Base-by-base conservation (phyloP, 139 green algal species). In the Chlorella sp. region DNA sequence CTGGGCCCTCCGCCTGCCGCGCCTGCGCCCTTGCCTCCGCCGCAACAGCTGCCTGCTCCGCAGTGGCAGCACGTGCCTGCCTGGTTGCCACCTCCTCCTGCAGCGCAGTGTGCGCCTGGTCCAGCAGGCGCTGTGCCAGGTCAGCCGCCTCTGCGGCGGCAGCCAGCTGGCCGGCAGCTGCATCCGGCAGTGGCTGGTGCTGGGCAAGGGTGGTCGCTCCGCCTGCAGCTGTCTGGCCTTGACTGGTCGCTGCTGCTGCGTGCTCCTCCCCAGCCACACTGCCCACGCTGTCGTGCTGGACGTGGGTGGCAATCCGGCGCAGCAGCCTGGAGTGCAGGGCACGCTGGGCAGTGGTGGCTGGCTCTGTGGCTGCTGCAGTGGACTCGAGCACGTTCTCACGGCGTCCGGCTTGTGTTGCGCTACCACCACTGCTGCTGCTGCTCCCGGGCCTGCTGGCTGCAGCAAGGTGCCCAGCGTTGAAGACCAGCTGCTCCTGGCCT, bases 271-370 rank as follows among this genome's bases (percentile, higher is more conserved):
- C 41, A 38, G 70, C 67, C n/a, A 76, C 38, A 30, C 41, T 58
- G 41, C 41, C 70, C 41, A 76, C 70, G 41, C 70, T 76, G 70
- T 76, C 70, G 40, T 76, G 70, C 70, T 76, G 41, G 41, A 56
- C 58, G 70, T 20, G 70, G 30, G 70, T 44, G 11, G 70, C 70
- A 28, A 76, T 41, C 28, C 70, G 70, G 6, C 34, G 41, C 28
- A 76, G 70, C 70, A 58, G 41, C 36, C 68, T 75, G 36, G 68
- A 17, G 20, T 17, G 68, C 16, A 46, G 19, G 40, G 38, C n/a
- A 13, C 34, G 32, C 30, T 70, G 64, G 64, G 32, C 64, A 22
- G 24, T 30, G 64, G 13, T 16, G 4, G 9, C 51, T 16, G 51
- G 9, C 51, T 60, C 8, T 17, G 8, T 11, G 8, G 46, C 46